Base-by-base conservation (phyloP, 2,329 filamentous ascomycete species). In the Phialophora verrucosa region DNA sequence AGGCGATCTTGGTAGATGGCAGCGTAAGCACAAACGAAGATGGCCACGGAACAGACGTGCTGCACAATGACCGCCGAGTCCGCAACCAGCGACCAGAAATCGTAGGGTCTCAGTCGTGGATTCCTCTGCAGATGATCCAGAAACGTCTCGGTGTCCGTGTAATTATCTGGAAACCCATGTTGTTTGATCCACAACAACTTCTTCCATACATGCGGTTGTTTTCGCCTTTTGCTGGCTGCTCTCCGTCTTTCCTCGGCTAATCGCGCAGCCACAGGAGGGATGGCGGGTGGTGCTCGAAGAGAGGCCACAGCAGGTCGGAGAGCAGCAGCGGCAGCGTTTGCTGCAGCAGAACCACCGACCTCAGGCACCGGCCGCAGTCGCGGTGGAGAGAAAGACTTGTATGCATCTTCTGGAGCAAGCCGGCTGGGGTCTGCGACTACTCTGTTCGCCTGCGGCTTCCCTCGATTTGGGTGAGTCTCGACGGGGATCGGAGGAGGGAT, bases 131-230 rank as follows among this genome's bases (percentile, higher is more conserved):
- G 87, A 74, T 96, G 93, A 76, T 97, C 94, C 71, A 99, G 89
- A 74, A 99, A 99, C 1, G 95, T 98, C 67, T 92, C 91, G 76
- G 95, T 93, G 76, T 99, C 95, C 49, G 95, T 98, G 77, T 98
- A 98, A 78, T 99, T 99, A 78, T 99, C 95, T n/a, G 95, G 93
- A 76, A 96, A 92, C 93, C 72, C 38, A 50, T 66, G 56, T 47
- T 98, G 95, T 80, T 96, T 97, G 75, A 99, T 93, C 95, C 95
- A 99, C 63, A 99, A 85, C 71, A 99, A 81, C 82, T 98, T 98
- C 84, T 96, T 96, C 91, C 94, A 98, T 11, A 87, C 87, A 59
- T 88, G 87, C 75, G 89, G 91, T 70, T 89, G 84, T 73, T 88
- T 84, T 55, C 90, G 84, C 71, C 89, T 91, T 57, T 87, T 82